phyloP scores from a whole-genome alignment of 1,284 basidiomycete species.

The Porodaedalea pini region DNA sequence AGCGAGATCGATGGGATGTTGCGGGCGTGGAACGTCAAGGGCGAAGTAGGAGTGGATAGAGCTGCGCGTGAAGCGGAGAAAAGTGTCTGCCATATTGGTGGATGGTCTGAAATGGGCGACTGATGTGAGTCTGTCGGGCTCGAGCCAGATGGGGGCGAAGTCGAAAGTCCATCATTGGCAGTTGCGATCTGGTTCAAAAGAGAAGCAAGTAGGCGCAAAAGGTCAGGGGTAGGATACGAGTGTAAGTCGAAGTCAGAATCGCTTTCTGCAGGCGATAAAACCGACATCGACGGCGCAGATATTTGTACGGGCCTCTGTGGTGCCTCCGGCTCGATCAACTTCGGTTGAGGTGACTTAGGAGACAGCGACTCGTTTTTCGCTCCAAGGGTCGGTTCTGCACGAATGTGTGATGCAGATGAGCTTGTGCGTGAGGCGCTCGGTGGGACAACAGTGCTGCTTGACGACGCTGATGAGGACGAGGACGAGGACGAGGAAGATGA shows the following conservation, averaged over 20 bases:
- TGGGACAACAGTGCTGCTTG: slow-evolving; percentile 24
- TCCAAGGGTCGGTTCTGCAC: not conserved
- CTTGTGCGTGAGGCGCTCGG: slow-evolving; percentile 21
- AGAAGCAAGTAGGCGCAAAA: slow-evolving; percentile 86
- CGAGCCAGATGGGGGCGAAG: slow-evolving; percentile 26
- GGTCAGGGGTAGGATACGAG: slow-evolving; percentile 60
- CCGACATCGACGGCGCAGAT: not conserved
- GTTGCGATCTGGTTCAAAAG: slow-evolving; percentile 90
- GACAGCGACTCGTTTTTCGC: slow-evolving; percentile 5
- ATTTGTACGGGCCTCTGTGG: not conserved
- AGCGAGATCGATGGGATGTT: slow-evolving; percentile 94
- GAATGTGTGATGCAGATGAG: slow-evolving; percentile 20
- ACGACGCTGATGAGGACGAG: slow-evolving; percentile 18
- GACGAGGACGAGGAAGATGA: slow-evolving; percentile 24
- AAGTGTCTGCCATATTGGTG: slow-evolving; percentile 58
- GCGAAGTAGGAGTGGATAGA: slow-evolving; percentile 75
- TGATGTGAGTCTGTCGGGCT: slow-evolving; percentile 27
- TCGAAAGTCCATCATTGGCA: slow-evolving; percentile 72
- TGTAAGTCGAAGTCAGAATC: slow-evolving; percentile 52
- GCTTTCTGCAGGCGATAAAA: not conserved
- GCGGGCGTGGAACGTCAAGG: slow-evolving; percentile 92
- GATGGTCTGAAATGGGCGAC: slow-evolving; percentile 25
- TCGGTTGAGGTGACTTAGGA: not conserved
- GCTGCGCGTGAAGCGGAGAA: slow-evolving; percentile 80
- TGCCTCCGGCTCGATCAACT: slow-evolving; percentile 2